phyloP scores from a whole-genome alignment of 345 rosid genomes.

The Populus pruinosa region DNA sequence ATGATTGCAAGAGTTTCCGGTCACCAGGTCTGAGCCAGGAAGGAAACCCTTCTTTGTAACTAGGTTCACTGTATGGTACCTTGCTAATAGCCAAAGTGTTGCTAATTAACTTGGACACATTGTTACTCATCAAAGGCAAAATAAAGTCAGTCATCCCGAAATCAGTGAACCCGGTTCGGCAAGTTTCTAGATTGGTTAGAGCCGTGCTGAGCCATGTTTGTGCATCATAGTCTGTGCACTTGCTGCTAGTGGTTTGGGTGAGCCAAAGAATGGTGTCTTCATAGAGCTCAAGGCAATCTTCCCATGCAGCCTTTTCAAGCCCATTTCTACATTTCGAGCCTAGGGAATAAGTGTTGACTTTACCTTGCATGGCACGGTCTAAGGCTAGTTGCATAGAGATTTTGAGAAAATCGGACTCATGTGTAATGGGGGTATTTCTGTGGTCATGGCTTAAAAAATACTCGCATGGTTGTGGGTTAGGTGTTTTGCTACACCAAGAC shows the following conservation, averaged over 20 bases:
- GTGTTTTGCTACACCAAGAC: conserved; percentile 38
- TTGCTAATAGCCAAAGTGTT: conserved; percentile 37
- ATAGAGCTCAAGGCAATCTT: conserved; percentile 30
- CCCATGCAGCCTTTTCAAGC: conserved; percentile 35
- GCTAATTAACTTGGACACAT: conserved; percentile 38
- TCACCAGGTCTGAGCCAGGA: conserved; percentile 35
- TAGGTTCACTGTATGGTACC: conserved; percentile 1
- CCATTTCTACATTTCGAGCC: conserved; percentile 27
- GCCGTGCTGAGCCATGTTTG: conserved; percentile 52
- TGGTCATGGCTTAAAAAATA: conserved; percentile 29
- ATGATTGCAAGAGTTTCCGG: conserved; percentile 34
- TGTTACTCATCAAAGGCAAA: conserved; percentile 30
- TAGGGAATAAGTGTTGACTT: conserved; percentile 4
- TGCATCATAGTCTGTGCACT: conserved; percentile 23
- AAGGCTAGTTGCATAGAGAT: conserved; percentile 26
- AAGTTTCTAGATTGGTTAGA: conserved; percentile 37
- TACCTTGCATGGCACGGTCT: conserved; percentile 14
- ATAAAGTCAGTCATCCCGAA: conserved; percentile 33
- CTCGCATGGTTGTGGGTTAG: conserved; percentile 36
- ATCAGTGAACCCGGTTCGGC: conserved; percentile 37
- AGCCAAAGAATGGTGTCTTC: conserved; percentile 18
- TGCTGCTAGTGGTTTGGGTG: conserved; percentile 22
- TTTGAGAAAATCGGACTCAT: conserved; percentile 32
- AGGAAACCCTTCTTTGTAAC: conserved; percentile 22
- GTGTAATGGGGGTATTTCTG: conserved; percentile 12